phyloP scores from a whole-genome alignment of 345 rosid genomes.

The Erucastrum elatum region DNA sequence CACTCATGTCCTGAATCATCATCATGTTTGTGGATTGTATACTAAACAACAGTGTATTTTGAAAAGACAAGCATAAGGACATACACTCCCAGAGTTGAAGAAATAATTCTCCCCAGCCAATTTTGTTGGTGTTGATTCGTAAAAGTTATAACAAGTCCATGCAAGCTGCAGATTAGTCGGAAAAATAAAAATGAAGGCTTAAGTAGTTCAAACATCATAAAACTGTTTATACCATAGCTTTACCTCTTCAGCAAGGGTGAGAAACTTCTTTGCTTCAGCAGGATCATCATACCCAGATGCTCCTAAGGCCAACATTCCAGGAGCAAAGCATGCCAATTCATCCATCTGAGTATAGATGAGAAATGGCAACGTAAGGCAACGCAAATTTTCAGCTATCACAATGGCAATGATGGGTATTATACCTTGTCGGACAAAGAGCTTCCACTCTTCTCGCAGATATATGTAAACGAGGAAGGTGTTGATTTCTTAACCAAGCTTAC shows the following conservation, averaged over 20 bases:
- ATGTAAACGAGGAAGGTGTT: constrained; percentile 82
- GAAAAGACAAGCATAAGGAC: neutral
- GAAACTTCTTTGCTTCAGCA: constrained; percentile 62
- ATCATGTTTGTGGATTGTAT: constrained; percentile 10
- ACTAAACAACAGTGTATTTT: neutral
- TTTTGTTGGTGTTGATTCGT: constrained; percentile 88
- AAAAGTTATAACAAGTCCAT: constrained; percentile 96
- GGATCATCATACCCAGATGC: constrained; percentile 68
- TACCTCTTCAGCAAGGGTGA: constrained; percentile 95
- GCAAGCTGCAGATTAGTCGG: constrained; percentile 65
- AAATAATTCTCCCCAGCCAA: constrained; percentile 98
- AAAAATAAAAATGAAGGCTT: neutral
- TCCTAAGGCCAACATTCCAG: constrained; percentile 75
- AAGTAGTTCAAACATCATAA: neutral
- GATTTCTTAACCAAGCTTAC: constrained; percentile 71
- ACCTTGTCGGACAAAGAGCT: constrained; percentile 71
- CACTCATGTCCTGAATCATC: constrained; percentile 82
- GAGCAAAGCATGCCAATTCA: constrained; percentile 98
- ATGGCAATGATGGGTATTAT: neutral
- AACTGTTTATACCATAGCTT: constrained; percentile 3
- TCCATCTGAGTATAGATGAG: constrained; percentile 71
- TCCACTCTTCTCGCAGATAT: constrained; percentile 91
- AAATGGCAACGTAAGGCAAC: neutral
- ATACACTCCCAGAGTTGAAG: constrained; percentile 66
- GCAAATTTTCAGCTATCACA: neutral